These are phyloP conservation scores for Carex littledalei DNA, from an alignment of 176 grass and related monocot species.

Conservation along the genomic window DNA sequence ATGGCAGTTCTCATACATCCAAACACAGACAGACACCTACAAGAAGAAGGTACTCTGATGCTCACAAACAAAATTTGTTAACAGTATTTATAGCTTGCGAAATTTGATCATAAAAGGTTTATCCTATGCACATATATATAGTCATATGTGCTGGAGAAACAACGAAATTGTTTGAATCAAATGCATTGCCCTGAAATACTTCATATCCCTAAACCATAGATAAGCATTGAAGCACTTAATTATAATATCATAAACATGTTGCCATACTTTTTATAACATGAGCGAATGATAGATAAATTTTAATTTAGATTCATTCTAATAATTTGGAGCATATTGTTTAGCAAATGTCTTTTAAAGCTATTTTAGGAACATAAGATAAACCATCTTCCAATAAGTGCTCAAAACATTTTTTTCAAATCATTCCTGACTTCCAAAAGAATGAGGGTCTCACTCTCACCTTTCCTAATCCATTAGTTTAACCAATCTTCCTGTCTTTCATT, in stretches of 20 bases:
- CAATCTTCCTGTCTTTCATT: not conserved
- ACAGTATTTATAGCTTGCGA: not conserved
- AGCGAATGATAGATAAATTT: not conserved
- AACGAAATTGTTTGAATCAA: not conserved
- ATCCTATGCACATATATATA: not conserved
- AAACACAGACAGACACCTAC: constrained; percentile 79
- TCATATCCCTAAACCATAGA: not conserved
- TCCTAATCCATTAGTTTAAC: not conserved
- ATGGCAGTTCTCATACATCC: constrained; percentile 79
- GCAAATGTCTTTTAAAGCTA: not conserved
- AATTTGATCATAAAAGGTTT: not conserved
- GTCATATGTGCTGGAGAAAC: no score
- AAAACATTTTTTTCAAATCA: not conserved
- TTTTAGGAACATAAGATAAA: not conserved
- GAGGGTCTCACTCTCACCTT: not conserved
- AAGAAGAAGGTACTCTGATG: constrained; percentile 77
- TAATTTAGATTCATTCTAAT: not conserved
- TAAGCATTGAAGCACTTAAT: not conserved
- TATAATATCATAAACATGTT: not conserved
- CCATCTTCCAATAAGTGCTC: not conserved
- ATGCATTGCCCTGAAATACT: not conserved
- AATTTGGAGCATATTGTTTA: not conserved
- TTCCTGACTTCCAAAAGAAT: not conserved
- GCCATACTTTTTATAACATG: not conserved
- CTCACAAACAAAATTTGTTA: not conserved